Base-by-base conservation (phyloP, 352 stramenopile genomes). In the Globisporangium echinulatum region DNA sequence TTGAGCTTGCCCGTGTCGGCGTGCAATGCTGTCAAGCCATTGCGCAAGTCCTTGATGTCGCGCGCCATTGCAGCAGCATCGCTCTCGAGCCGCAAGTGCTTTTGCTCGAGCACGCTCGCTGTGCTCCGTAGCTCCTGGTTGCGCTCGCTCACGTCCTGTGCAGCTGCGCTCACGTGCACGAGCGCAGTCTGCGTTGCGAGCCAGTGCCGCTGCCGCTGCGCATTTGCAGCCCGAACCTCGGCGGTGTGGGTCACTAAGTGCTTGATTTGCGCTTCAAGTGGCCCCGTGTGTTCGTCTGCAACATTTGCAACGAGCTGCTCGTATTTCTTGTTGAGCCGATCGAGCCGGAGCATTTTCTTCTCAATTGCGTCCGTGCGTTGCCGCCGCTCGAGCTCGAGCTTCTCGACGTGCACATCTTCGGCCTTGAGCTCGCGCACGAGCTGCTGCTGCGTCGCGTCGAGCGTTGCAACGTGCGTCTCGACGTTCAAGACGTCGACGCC, bases 301-400 rank as follows among this genome's bases (percentile, higher is more conserved):
- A 94, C 77, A 59, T 91, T 90, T 43, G 87, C 87, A 44, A 94
- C 59, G 48, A 98, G 80, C 64, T 95, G 87, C 63, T 98, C 91
- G 62, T 97, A 98, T 66, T 98, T 97, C 39, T 94, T 87, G 75
- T 98, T 98, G 7, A 98, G 75, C 4, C 88, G 76, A 64, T 98
- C 92, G 7, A 98, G 73, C 0, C 87, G 79, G 57, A 94, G 82
- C 75, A 97, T 97, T 61, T 98, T 98, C 72, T 98, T 98, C 59
- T 98, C 96, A 19, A 98, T 97, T 61, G 98, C 90, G 70, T 98
- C 92, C 59, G 97, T 96, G 13, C 89, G 80, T 71, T 98, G 94
- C 7, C 89, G 87, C 56, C 98, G 97, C 67, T 98, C 93, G 19
- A 96, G 62, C 71, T 98, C 85, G 47, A 95, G 88, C 65, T 96